These are phyloP conservation scores for Trametes pubescens DNA, from an alignment of 1,284 basidiomycete genomes.

Conservation along the genomic window DNA sequence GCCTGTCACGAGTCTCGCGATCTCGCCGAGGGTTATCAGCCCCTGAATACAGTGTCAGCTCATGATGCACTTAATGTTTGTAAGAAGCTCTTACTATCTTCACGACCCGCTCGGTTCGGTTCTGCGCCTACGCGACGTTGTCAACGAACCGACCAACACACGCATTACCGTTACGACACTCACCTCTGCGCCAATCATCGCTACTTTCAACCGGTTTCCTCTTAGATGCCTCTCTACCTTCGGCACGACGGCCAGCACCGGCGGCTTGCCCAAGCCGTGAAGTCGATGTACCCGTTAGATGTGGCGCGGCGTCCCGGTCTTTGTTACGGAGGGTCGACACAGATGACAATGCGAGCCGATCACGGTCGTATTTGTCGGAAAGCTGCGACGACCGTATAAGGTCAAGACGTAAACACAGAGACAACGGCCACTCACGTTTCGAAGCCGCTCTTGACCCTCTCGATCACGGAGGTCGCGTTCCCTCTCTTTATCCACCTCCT, in stretches of 20 bases:
- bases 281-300: conserved; percentile 55
- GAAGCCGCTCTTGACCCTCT: conserved; percentile 78
- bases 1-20: conserved; percentile 64
- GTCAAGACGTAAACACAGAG: neutral
- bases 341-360: conserved; percentile 67
- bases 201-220: conserved; percentile 75
- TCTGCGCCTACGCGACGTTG: conserved; percentile 52
- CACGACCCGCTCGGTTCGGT: conserved; percentile 56
- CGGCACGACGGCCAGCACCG: conserved; percentile 57
- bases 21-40: conserved; percentile 61
- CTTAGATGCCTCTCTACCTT: conserved; percentile 65
- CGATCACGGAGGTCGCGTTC: conserved; percentile 73
- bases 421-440: conserved; percentile 61
- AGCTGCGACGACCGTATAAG: conserved; percentile 52
- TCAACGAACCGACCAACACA: neutral
- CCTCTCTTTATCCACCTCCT: conserved; percentile 65
- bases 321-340: conserved; percentile 60
- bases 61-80: neutral
- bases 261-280: conserved; percentile 52
- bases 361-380: conserved; percentile 86
- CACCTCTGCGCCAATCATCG: conserved; percentile 85
- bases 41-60: conserved; percentile 42
- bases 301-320: conserved; percentile 74
- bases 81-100: conserved; percentile 60
- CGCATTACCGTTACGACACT: conserved; percentile 28